phyloP scores from a whole-genome alignment of 2,329 filamentous ascomycete genomes.

The Plectosphaerella cucumerina region DNA sequence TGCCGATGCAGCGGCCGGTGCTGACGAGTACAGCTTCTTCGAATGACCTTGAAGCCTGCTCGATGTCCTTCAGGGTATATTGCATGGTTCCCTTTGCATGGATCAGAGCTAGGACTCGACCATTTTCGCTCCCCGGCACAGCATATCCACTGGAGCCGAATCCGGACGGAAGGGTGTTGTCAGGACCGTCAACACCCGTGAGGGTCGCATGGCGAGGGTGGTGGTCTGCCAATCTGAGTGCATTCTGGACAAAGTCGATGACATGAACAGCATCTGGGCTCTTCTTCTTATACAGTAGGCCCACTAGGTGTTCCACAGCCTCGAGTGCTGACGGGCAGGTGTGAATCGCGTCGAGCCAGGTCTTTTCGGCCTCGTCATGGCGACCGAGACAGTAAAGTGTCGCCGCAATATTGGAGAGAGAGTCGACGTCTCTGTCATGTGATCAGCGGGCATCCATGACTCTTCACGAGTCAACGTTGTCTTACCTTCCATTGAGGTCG shows the following conservation, averaged over 20 bases:
- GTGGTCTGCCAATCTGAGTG: conserved; percentile 37
- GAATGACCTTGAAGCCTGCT: conserved; percentile 79
- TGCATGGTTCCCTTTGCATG: conserved; percentile 99
- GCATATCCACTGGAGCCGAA: conserved; percentile 71
- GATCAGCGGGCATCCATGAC: neutral
- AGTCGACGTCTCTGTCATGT: conserved; percentile 72
- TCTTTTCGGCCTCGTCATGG: conserved; percentile 75
- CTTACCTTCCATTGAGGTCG: conserved; percentile 51
- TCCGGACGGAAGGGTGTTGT: conserved; percentile 8
- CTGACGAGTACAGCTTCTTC: conserved; percentile 93
- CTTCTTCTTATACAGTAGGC: conserved; percentile 78
- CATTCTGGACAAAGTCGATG: conserved; percentile 78
- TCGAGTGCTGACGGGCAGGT: conserved; percentile 86
- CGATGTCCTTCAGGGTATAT: conserved; percentile 81
- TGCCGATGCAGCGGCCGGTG: conserved; percentile 63
- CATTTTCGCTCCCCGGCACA: conserved; percentile 83
- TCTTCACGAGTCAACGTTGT: neutral
- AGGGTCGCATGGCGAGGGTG: neutral
- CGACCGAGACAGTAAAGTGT: conserved; percentile 80
- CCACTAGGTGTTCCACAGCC: conserved; percentile 90
- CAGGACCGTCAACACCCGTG: too few relatives aligned
- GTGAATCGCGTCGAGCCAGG: conserved; percentile 83
- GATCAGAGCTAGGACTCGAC: conserved; percentile 85
- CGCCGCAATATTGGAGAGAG: conserved; percentile 88
- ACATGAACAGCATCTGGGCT: conserved; percentile 81